Percentiles rank a stretch among this genome's conserved stretches.
Evolutionary conservation across 1,139 yeast genomes (phyloP).

Genomic region (Arxiozyma bovina): DNA sequence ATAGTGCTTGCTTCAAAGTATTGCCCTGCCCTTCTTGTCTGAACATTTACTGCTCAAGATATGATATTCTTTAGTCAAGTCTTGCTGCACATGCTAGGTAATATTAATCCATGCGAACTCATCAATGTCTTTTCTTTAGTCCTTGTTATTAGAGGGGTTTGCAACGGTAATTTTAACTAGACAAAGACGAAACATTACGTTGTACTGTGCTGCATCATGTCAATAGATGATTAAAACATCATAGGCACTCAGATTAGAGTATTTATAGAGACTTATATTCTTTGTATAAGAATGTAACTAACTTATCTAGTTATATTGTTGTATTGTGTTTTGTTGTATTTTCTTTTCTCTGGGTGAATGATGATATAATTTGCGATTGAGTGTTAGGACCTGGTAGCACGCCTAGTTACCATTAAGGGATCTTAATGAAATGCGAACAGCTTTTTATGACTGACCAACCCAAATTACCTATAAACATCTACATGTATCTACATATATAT

Average conservation of each 20-base stretch:
- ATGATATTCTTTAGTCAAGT: no score
- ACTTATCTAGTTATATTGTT: not conserved
- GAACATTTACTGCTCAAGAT: no score
- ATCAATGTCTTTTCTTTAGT: no score
- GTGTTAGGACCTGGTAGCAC: conserved; percentile 34
- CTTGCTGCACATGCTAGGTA: no score
- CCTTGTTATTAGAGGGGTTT: no score
- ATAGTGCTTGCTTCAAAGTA: no score
- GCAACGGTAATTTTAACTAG: no score
- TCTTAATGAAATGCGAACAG: conserved; percentile 35
- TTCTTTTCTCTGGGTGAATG: conserved; percentile 23
- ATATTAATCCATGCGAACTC: no score
- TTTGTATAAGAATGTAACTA: not conserved
- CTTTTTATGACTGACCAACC: conserved; percentile 21
- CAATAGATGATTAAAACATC: not conserved
- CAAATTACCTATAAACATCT: not conserved
- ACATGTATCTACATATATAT: not conserved
- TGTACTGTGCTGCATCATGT: no score
- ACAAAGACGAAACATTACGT: no score
- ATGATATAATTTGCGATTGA: conserved; percentile 67
- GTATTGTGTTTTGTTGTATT: not conserved
- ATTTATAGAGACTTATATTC: not conserved
- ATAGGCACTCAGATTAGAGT: not conserved
- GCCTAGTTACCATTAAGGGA: conserved; percentile 40
- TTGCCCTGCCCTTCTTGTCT: no score